Conservation (phyloP, 2,329 filamentous ascomycete genomes). For the Blastomyces gilchristii region DNA sequence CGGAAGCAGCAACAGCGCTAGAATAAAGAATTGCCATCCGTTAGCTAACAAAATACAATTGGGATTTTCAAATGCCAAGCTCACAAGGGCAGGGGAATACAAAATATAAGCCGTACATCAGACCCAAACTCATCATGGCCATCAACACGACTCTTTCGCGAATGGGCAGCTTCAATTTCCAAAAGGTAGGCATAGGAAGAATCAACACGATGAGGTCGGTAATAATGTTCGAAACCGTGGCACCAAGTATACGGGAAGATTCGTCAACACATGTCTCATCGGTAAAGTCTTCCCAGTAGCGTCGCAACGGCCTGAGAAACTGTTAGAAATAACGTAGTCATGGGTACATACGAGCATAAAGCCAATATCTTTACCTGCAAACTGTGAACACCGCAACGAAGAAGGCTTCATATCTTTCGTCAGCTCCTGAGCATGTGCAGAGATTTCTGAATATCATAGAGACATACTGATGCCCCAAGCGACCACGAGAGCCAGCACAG, state of each 20-base stretch:
- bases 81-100: neutral
- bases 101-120: conserved; percentile 12
- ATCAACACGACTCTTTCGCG: conserved; percentile 13
- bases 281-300: conserved; percentile 11
- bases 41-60: neutral
- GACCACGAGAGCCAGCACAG: conserved; percentile 10
- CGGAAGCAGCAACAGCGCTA: conserved; percentile 14
- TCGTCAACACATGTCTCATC: conserved; percentile 12
- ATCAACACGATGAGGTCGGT: conserved; percentile 15
- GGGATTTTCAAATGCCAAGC: neutral
- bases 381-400: conserved; percentile 12
- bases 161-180: conserved; percentile 13
- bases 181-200: conserved; percentile 16
- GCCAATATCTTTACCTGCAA: conserved; percentile 12
- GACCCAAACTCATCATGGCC: conserved; percentile 15
- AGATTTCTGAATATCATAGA: neutral
- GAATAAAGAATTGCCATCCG: neutral
- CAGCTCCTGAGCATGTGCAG: neutral
- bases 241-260: conserved; percentile 8
- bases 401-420: conserved; percentile 10
- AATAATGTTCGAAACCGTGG: conserved; percentile 12
- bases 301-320: conserved; percentile 9
- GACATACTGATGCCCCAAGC: conserved; percentile 14
- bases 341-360: neutral
- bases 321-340: neutral